A percentile compares a stretch with the other conserved stretches of the same genome.
These are phyloP conservation scores for Dactylellina leptospora DNA, from an alignment of 2,329 filamentous ascomycete species.

Conservation along the genomic window DNA sequence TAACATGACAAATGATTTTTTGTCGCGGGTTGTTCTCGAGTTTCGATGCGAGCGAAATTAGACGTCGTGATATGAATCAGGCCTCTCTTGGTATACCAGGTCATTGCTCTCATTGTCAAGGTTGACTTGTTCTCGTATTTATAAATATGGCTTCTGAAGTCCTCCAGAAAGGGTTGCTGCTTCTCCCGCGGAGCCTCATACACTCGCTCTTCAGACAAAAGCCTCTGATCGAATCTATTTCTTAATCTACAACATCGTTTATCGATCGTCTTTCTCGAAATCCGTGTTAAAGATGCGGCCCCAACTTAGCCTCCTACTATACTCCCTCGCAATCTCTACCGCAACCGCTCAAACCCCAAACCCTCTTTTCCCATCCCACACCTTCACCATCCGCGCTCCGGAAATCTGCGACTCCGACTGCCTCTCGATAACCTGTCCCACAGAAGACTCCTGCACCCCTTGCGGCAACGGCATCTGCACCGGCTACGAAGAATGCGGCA, in stretches of 20 bases:
- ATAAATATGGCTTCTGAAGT: slow-evolving; percentile 2
- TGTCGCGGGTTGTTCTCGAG: no score
- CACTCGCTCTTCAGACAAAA: no score
- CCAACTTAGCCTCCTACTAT: not conserved
- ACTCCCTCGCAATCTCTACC: not conserved
- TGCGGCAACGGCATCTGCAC: slow-evolving; percentile 26
- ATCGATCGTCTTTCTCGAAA: not conserved
- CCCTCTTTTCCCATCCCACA: slow-evolving; percentile 28
- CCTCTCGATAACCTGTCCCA: slow-evolving; percentile 12
- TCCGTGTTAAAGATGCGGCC: not conserved
- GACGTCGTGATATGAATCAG: not conserved
- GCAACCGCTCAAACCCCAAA: not conserved
- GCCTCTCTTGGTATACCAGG: not conserved
- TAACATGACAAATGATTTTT: no score
- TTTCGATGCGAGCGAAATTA: slow-evolving; percentile 29
- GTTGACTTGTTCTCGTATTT: not conserved
- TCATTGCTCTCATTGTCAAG: no score
- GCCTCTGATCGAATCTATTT: no score
- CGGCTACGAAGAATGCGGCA: slow-evolving; percentile 35
- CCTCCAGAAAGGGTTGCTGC: not conserved
- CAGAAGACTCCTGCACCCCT: slow-evolving; percentile 8
- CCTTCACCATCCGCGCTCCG: slow-evolving; percentile 37
- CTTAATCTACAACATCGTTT: no score
- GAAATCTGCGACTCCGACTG: slow-evolving; percentile 29
- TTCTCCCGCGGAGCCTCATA: no score